These are phyloP conservation scores for Parsonsia alboflavescens DNA, from an alignment of 257 asterid genomes.

Conservation along the genomic window DNA sequence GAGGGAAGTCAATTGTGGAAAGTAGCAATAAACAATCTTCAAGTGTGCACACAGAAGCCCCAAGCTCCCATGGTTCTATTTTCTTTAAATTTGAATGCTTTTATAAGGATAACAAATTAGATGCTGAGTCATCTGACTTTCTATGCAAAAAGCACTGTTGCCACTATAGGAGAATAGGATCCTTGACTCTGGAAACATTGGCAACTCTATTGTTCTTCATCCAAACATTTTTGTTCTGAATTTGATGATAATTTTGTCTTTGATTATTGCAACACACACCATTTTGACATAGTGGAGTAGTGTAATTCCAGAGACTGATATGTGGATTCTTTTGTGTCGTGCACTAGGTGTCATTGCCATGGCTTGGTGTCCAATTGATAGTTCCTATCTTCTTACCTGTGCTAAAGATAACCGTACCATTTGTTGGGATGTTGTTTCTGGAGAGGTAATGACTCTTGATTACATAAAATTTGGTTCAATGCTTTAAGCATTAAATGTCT, in stretches of 20 bases:
- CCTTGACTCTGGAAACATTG: background rate
- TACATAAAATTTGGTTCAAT: conserved; percentile 8
- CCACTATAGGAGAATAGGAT: background rate
- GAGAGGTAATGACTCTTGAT: conserved; percentile 53
- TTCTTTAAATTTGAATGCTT: background rate
- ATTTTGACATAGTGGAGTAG: background rate
- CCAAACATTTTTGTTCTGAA: background rate
- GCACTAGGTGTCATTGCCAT: conserved; percentile 88
- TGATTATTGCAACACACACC: background rate
- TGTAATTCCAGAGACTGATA: background rate
- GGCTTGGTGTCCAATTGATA: conserved; percentile 98
- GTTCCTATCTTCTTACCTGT: conserved; percentile 94
- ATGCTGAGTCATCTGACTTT: background rate
- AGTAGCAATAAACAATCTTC: background rate
- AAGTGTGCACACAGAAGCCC: background rate
- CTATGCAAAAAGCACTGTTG: background rate
- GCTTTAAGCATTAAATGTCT: background rate
- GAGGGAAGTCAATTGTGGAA: background rate
- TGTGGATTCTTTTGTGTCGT: conserved; percentile 14
- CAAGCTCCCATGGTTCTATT: background rate
- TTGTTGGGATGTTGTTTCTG: conserved; percentile 90
- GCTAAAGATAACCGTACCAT: conserved; percentile 97
- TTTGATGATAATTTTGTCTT: background rate
- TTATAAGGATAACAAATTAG: background rate
- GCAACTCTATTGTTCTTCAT: background rate